phyloP scores from a whole-genome alignment of 148 eudicot genomes.

The Chenopodium berlandieri region DNA sequence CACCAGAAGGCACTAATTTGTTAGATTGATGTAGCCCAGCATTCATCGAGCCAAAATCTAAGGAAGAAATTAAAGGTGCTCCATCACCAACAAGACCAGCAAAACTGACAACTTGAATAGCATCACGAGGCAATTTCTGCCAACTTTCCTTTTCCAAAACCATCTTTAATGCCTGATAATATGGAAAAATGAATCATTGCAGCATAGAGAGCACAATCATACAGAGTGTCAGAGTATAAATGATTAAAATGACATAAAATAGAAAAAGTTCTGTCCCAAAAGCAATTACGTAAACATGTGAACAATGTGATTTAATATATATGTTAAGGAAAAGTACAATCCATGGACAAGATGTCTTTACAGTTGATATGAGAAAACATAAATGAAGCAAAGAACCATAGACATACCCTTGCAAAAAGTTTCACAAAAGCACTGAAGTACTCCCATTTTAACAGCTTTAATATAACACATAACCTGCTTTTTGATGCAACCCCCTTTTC shows the following conservation, averaged over 20 bases:
- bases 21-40: conserved; percentile 35
- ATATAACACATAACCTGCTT: too few relatives aligned
- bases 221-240: neutral
- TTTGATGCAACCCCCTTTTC: neutral
- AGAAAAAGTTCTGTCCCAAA: neutral
- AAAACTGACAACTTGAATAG: conserved; percentile 74
- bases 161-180: conserved; percentile 77
- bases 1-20: conserved; percentile 43
- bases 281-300: neutral
- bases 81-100: conserved; percentile 95
- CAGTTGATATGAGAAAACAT: neutral
- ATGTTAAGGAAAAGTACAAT: neutral
- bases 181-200: neutral
- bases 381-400: neutral
- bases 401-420: neutral
- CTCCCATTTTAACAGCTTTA: neutral
- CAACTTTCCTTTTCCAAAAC: conserved; percentile 92
- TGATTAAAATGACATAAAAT: neutral
- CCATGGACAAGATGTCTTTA: neutral
- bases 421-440: neutral
- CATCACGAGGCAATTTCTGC: conserved; percentile 77
- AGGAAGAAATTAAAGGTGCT: conserved; percentile 68
- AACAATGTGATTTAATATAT: neutral
- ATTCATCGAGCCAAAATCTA: conserved; percentile 42
- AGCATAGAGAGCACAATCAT: neutral